Conservation (phyloP, 1,284 basidiomycete genomes). For the Heterobasidion occidentale region DNA sequence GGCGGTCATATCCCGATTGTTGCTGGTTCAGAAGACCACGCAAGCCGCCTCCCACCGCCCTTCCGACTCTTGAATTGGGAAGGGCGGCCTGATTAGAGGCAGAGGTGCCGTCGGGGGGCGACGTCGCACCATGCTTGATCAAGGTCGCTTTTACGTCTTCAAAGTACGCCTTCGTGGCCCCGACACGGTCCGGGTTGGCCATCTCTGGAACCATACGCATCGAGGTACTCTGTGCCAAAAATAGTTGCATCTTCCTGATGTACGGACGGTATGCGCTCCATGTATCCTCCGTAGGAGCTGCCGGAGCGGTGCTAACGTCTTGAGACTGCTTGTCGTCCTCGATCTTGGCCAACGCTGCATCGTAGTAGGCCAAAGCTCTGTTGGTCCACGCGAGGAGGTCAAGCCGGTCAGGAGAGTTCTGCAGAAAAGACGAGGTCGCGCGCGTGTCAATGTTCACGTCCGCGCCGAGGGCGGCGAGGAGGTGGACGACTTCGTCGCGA, state of each 20-base stretch:
- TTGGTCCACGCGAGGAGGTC: not conserved
- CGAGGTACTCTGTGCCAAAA: not conserved
- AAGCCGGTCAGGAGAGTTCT: not conserved
- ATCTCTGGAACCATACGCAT: not conserved
- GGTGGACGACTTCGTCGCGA: not conserved
- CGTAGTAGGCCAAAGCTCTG: not conserved
- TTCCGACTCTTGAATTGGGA: not conserved
- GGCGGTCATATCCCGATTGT: conserved; percentile 2
- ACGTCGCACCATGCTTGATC: not conserved
- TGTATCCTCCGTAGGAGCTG: not conserved
- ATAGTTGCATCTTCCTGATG: not conserved
- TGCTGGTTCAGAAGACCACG: not conserved
- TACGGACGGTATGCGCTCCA: not conserved
- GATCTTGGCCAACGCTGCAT: not conserved
- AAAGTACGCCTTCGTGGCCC: not conserved
- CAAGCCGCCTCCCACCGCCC: too few relatives aligned
- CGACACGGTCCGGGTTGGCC: not conserved
- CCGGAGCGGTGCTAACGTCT: too few relatives aligned
- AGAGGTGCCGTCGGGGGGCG: not conserved
- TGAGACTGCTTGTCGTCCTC: not conserved
- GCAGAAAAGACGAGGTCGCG: too few relatives aligned
- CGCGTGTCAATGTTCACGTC: not conserved
- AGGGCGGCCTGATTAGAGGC: not conserved
- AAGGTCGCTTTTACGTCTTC: not conserved
- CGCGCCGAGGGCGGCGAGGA: not conserved